These are phyloP conservation scores for Epichloe gansuensis DNA, from an alignment of 2,329 filamentous ascomycete genomes.

Conservation along the genomic window DNA sequence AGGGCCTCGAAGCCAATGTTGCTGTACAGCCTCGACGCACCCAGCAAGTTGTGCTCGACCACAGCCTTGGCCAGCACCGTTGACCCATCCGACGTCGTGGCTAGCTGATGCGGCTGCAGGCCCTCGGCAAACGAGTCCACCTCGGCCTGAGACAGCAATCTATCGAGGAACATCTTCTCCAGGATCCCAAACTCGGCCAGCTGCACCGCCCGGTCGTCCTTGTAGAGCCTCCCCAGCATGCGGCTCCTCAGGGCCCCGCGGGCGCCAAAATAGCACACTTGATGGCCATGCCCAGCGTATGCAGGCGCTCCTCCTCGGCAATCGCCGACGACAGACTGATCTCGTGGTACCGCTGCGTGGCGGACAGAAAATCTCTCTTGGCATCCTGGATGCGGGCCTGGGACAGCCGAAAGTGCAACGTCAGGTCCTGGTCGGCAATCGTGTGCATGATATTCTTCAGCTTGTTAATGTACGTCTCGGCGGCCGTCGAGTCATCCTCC, in stretches of 20 bases:
- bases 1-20: conserved; percentile 70
- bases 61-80: conserved; percentile 91
- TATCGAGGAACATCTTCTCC: conserved; percentile 95
- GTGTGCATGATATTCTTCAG: conserved; percentile 85
- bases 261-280: conserved; percentile 88
- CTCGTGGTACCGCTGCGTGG: conserved; percentile 76
- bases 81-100: conserved; percentile 76
- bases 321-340: conserved; percentile 68
- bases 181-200: conserved; percentile 77
- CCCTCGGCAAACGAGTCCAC: conserved; percentile 74
- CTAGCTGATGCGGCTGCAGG: conserved; percentile 78
- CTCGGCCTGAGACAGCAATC: conserved; percentile 69
- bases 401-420: conserved; percentile 77
- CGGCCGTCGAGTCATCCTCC: conserved; percentile 77
- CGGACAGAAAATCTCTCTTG: conserved; percentile 78
- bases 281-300: conserved; percentile 76
- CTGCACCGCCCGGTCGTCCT: conserved; percentile 70
- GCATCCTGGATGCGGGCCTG: conserved; percentile 91
- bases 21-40: conserved; percentile 65
- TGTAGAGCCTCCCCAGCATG: conserved; percentile 74
- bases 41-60: conserved; percentile 89
- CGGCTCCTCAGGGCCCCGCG: conserved; percentile 77
- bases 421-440: conserved; percentile 60
- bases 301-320: conserved; percentile 75
- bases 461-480: conserved; percentile 83